Base-by-base conservation (phyloP, 495 filamentous ascomycete species). In the Penicillium manginii region DNA sequence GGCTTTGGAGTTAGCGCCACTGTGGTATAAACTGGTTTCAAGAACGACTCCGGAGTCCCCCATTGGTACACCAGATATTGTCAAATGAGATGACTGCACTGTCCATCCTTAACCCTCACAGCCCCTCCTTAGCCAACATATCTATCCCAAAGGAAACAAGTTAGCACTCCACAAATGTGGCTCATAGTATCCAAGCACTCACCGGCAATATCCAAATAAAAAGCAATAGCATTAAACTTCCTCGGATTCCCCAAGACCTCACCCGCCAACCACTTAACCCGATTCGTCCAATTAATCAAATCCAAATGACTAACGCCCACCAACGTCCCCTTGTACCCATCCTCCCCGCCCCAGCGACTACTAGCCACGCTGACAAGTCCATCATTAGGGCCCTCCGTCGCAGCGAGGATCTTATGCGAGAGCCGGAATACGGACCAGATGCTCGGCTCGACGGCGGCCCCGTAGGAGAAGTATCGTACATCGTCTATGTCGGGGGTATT, bases 221-320 rank as follows among this genome's bases (percentile, higher is more conserved):
- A 96, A 0, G 93, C 93, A 62, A 97, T 88, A 4, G 93, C 93
- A 66, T 98, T 98, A 77, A 98, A 97, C 89, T 86, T 89, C 61
- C 81, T 78, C 67, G 83, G 84, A 50, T 85, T 84, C 5, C 91
- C 90, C 56, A 84, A 85, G 64, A 88, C 74, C 60, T 87, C 80
- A 61, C 84, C 85, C 17, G 88, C 66, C 37, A 86, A 80, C 85
- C 86, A 96, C 58, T 86, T 83, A 32, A 96, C 58, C 51, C 89
- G 79, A 65, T 96, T 97, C 50, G 86, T 93, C 94, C 93, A 98
- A 74, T 97, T 97, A 71, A 97, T 98, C 52, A 96, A 76, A 64
- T 97, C 92, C 5, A 97, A 74, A 73, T 98, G 94, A 71, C 87
- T 96, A 29, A 96, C 91, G 10, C 84, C 86, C 5, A 92, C 73